Base-by-base conservation (phyloP, 495 filamentous ascomycete species). In the Tetracladium marchalianum region DNA sequence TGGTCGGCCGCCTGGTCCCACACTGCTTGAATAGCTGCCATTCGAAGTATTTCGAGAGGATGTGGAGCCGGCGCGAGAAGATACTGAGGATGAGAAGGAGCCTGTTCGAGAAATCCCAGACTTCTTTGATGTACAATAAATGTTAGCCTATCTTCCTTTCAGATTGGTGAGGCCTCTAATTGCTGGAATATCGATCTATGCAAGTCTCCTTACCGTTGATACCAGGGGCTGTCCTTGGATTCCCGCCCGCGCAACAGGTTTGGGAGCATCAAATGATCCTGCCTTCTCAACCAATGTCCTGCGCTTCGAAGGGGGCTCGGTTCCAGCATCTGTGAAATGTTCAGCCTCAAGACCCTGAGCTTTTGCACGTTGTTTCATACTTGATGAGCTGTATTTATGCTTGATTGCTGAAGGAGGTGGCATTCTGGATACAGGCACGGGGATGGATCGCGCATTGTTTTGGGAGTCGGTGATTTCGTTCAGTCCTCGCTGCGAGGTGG, bases 371-470 rank as follows among this genome's bases (percentile, higher is more conserved):
- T 27, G 13, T 35, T 8, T 51, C 47, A 41, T 48, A 53, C 51
- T 51, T 9, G 43, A 39, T 31, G 19, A 11, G 49, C 54, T 19
- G 43, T 53, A 10, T 52, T 57, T 62, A 46, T 70, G 67, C 52
- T 71, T 71, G 18, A 62, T 19, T 17, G 40, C 44, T 8, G 48
- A 41, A 16, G 66, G 57, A 19, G 70, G 72, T 19, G 80, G 76
- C 33, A 70, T 67, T 47, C 71, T 63, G 27, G 70, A 60, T 19
- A 62, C 61, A 3, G 36, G 44, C 11, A 71, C 69, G 11, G 77
- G 44, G 11, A 71, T 70, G 11, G 77, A 72, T 49, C 85, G 80
- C 47, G 77, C 68, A 65, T 92, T 92, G 50, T 68, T 78, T 44
- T 79, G 71, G 4, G 85, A 84, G 4, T 78, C 70, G 45, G 76